These are phyloP conservation scores for Syzygium malaccense DNA, from an alignment of 441 rosid genomes.

Conservation along the genomic window DNA sequence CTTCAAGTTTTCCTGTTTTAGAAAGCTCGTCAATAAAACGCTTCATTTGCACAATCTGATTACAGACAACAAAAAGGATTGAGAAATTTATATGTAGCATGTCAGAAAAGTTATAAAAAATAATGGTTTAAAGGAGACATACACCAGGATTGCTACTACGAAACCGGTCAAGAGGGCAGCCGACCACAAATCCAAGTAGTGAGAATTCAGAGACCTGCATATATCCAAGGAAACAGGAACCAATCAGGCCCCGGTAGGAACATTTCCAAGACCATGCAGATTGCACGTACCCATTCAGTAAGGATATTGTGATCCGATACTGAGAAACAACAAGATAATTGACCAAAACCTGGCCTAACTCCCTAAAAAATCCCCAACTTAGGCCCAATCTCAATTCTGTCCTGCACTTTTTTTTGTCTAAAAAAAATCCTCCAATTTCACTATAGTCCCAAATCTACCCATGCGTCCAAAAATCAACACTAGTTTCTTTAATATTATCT, in stretches of 20 bases:
- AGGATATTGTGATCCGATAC: not conserved
- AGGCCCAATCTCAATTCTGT: not conserved
- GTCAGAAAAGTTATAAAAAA: not conserved
- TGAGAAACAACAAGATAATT: not conserved
- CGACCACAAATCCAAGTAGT: slow-evolving; percentile 65
- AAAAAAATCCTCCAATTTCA: not conserved
- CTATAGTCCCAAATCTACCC: not conserved
- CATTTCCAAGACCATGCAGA: not conserved
- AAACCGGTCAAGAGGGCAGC: slow-evolving; percentile 47
- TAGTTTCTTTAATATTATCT: not conserved
- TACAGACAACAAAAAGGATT: slow-evolving; percentile 9
- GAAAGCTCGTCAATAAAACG: slow-evolving; percentile 62
- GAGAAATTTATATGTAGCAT: not conserved
- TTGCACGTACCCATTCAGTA: not conserved
- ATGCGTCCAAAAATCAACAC: not conserved
- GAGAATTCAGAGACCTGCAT: slow-evolving; percentile 62
- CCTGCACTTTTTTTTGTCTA: not conserved
- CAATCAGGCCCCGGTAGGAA: not conserved
- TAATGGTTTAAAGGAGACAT: slow-evolving; percentile 6
- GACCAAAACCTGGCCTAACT: not conserved
- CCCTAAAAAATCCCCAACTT: not conserved
- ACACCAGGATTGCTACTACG: slow-evolving; percentile 26
- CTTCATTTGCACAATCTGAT: slow-evolving; percentile 54
- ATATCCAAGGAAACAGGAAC: not conserved
- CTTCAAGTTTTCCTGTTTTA: slow-evolving; percentile 53